Base-by-base conservation (phyloP, 176 grass and related monocot species). In the Cenchrus purpureus region DNA sequence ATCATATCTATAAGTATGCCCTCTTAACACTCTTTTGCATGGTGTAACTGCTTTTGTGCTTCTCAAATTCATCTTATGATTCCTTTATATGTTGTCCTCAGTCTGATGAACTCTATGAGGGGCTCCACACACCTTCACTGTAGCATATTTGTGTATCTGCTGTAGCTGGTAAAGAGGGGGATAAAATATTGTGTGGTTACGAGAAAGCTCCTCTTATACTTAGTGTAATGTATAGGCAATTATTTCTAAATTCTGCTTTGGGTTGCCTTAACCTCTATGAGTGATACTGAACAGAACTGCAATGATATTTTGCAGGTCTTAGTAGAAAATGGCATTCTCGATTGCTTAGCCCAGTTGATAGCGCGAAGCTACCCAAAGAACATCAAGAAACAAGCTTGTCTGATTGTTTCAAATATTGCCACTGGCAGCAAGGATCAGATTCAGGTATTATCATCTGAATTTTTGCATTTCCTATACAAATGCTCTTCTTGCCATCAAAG, bases 351-450 rank as follows among this genome's bases (percentile, higher is more conserved):
- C 8, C 88, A 63, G 49, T 56, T 95, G 61, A 68, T 98, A 54
- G 58, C 25, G 54, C 82, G 68, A 17, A 86, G 79, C 83, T 84
- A 93, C 28, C 65, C 78, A 65, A 91, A 84, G 15, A 68, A 44
- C 79, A 90, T 98, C 68, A 95, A 88, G 84, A 95, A 94, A 79
- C 88, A 93, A 87, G 85, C 82, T 57, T 91, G 90, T 63, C 65
- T 94, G 84, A 83, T 86, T 89, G 43, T 93, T 84, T 93, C 91
- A 66, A 98, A 98, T 75, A 88, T 98, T 9, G 75, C 91, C 0
- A 61, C 89, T 79, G 91, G 91, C 37, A 91, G 78, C 74, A 84
- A 56, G 82, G 68, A 92, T 75, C 92, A 98, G 45, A 98, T 98
- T 84, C 95, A 95, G 92, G 95, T 91, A 84, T 14, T 43, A 12